Evolutionary conservation across 768 basidiomycete genomes (phyloP), one percentile per base, ranked within the genome.

Genomic region (Leucosporidium yakuticum): DNA sequence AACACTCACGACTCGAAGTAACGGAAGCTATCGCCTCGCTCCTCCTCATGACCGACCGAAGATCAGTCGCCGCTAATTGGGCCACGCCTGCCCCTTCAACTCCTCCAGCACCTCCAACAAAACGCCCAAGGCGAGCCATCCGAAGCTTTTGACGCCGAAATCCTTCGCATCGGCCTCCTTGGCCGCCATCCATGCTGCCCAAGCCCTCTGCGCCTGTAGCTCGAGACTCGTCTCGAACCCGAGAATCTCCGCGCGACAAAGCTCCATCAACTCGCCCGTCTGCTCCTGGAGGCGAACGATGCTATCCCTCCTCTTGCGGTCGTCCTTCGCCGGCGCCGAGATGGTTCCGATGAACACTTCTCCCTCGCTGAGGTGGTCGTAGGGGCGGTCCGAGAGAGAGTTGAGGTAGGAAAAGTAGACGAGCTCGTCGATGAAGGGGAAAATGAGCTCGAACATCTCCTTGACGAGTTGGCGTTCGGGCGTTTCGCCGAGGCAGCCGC

Each of bases 101-200:
- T 25, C 5, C 47, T 39, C 62, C 12, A 63, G 12, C 9, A 49
- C 15, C 19, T 55, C 49, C 4, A 68, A 12, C 20, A 68, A 14
- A 0, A 68, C 20, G 21, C 48, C 48, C 20, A 68, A 21, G 6
- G 58, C 62, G 17, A 68, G 19, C 29, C 54, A 64, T 23, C 63
- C 68, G 32, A 69, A 69, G 17, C 51, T 39, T 29, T 62, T 69
- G 31, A 61, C 59, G 17, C 63, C 68, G 29, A 48, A 64, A n/a
- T 51, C 14, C 17, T 2, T 14, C 31, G 48, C 58, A 5, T 59
- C 58, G 20, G 1, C 36, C 15, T 55, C 39, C 53, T 36, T n/a
- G n/a, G 68, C 68, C 15, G 36, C 63, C 8, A 14, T 1, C 68
- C 68, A 69, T 21, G 59, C 63, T 11, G 60, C 53, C 58, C 59